Conservation (phyloP, 768 basidiomycete species). For the Auricularia cornea region DNA sequence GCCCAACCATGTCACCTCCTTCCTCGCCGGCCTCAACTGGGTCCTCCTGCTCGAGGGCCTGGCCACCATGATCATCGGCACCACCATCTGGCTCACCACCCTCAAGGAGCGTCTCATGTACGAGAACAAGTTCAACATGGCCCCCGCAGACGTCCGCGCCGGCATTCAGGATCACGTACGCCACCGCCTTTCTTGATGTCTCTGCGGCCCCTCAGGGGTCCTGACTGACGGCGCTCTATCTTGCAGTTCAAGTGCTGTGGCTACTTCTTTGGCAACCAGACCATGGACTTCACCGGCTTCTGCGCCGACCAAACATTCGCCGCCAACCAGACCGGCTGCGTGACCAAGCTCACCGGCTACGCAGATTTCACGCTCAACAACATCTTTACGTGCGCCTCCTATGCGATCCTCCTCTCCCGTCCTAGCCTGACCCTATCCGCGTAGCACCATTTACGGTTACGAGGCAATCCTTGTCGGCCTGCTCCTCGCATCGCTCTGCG, state of each 20-base stretch:
- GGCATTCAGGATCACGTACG: constrained; percentile 66
- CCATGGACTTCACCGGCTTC: constrained; percentile 54
- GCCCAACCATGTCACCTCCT: constrained; percentile 56
- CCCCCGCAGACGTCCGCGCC: constrained; percentile 39
- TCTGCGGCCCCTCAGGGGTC: not conserved
- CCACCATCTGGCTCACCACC: constrained; percentile 76
- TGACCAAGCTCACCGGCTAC: constrained; percentile 54
- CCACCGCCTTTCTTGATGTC: constrained; percentile 1
- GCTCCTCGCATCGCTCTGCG: constrained; percentile 73
- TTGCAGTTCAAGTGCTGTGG: constrained; percentile 75
- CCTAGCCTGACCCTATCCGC: not conserved
- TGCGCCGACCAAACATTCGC: constrained; percentile 37
- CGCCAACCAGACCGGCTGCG: constrained; percentile 53
- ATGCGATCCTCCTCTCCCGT: too few relatives aligned
- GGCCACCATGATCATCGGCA: constrained; percentile 54
- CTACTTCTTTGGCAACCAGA: constrained; percentile 54
- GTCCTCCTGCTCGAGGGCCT: constrained; percentile 55
- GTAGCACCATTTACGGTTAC: constrained; percentile 55
- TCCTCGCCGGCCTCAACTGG: constrained; percentile 74
- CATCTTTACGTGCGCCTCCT: constrained; percentile 66
- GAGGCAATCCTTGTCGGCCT: constrained; percentile 71
- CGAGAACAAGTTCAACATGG: constrained; percentile 44
- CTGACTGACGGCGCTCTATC: constrained; percentile 5
- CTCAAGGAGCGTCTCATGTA: constrained; percentile 64
- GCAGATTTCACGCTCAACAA: constrained; percentile 71